phyloP scores from a whole-genome alignment of 805 yeast genomes.

The Kluyveromyces siamensis region DNA sequence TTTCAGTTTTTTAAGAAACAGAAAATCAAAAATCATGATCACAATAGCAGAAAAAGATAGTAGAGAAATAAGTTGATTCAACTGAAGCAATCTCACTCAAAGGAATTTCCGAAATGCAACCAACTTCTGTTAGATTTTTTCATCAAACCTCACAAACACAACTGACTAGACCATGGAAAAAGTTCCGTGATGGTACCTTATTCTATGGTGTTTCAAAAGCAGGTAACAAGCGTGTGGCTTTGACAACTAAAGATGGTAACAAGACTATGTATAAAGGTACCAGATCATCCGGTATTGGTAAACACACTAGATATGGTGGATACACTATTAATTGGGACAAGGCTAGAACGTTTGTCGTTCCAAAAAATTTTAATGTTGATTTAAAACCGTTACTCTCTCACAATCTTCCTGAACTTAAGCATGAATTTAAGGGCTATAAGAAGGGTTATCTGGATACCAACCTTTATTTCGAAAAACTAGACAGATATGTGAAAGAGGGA shows the following conservation, averaged over 20 bases:
- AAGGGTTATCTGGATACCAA: constrained; percentile 70
- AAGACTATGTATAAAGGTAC: constrained; percentile 95
- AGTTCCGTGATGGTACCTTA: constrained; percentile 69
- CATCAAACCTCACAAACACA: constrained; percentile 36
- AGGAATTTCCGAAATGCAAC: constrained; percentile 35
- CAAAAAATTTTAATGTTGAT: constrained; percentile 35
- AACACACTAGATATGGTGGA: constrained; percentile 60
- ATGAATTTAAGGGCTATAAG: constrained; percentile 57
- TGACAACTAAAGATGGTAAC: constrained; percentile 91
- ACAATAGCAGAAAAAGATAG: too few species aligned
- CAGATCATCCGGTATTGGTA: constrained; percentile 88
- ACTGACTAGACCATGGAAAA: constrained; percentile 84
- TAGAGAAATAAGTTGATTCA: too few species aligned
- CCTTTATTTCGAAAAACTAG: constrained; percentile 60
- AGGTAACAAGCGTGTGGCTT: constrained; percentile 75
- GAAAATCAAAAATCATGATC: not conserved
- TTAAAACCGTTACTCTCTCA: constrained; percentile 75
- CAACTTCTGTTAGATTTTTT: constrained; percentile 37
- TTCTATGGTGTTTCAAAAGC: constrained; percentile 72
- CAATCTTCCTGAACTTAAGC: constrained; percentile 59
- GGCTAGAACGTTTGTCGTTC: constrained; percentile 87
- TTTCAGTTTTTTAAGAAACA: not conserved
- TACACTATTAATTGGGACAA: constrained; percentile 74
- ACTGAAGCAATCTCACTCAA: too few species aligned
- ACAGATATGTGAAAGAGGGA: constrained; percentile 72